Base-by-base conservation (phyloP, 495 filamentous ascomycete genomes). In the Hypoxylon cercidicola region DNA sequence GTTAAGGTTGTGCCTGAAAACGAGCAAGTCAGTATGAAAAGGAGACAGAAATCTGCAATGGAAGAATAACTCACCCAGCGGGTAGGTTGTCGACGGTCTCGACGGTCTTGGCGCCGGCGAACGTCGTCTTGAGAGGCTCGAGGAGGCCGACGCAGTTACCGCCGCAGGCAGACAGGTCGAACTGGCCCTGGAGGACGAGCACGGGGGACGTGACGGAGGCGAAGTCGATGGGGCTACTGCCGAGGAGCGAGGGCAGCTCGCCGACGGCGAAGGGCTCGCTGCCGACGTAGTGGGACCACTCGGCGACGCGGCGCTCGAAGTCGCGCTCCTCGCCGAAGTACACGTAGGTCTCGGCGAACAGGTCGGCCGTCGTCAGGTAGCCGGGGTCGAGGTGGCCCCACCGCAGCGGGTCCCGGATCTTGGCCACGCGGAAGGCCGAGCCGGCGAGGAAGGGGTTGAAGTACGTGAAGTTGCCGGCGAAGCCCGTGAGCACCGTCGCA, bases 261-360 rank as follows among this genome's bases (percentile, higher is more conserved):
- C 62, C 70, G n/a, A 72, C 35, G 10, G 70, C 66, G 23, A 72
- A 72, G 6, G 67, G 70, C 51, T 70, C 66, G 43, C 70, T 72
- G n/a, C 58, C 62, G 18, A 43, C 30, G 16, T 55, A 54, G 18
- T 70, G 48, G 4, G 62, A 66, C 62, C 62, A 72, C 43, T 72
- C 67, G 12, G 70, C 70, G 2, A 64, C 67, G 7, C 59, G 59
- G 16, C 54, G 66, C 62, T 72, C 70, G 43, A 68, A 72, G 18
- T 66, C 62, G n/a, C 58, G 48, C n/a, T 41, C 37, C 35, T 53
- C 30, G 4, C 58, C 59, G 32, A 64, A 72, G 60, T 70, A 72
- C 5, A 49, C 25, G 47, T 70, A 64, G 2, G 68, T 68, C 58
- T 67, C 68, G 15, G 68, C 25, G 12, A 45, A 70, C 9, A 70